Percentiles rank a stretch among this genome's conserved stretches.
Conservation (phyloP, 371 early-diverging fungal genomes). For the Zopfochytrium polystomum region DNA sequence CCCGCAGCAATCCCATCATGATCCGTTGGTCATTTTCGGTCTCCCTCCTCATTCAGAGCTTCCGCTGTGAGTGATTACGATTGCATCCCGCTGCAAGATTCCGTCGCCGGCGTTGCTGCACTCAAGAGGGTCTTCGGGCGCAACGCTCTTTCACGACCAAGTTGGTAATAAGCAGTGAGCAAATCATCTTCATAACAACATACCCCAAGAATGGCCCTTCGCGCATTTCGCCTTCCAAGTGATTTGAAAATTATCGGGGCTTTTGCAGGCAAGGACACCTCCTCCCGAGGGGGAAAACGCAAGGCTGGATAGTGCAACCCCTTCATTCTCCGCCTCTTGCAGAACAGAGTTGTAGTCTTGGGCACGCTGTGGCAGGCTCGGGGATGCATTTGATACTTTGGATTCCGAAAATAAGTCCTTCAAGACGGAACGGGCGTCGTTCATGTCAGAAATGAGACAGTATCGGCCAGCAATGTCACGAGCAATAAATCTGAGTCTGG, state of each 20-base stretch:
- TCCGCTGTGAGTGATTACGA: conserved; percentile 9
- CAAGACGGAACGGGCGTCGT: not conserved
- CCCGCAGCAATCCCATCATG: conserved; percentile 8
- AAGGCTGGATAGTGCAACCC: no score
- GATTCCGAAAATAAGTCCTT: not conserved
- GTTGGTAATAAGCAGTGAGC: not conserved
- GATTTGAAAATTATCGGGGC: conserved; percentile 7
- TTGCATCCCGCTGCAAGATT: conserved; percentile 14
- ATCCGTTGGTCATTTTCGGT: not conserved
- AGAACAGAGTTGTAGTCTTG: no score
- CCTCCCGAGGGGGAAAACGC: no score
- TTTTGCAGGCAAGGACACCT: conserved; percentile 17
- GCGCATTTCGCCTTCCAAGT: conserved; percentile 18
- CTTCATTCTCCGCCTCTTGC: no score
- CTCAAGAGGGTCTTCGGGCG: conserved; percentile 12
- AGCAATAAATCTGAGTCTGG: no score
- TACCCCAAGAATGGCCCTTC: conserved; percentile 20
- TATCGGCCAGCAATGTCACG: no score
- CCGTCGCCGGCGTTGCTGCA: conserved; percentile 18
- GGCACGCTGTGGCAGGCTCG: no score
- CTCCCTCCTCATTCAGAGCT: not conserved
- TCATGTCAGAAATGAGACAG: no score
- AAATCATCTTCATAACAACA: not conserved
- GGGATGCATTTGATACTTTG: no score
- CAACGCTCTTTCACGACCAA: conserved; percentile 12